Conservation (phyloP, 2,329 filamentous ascomycete genomes). For the Pseudogymnoascus destructans region DNA sequence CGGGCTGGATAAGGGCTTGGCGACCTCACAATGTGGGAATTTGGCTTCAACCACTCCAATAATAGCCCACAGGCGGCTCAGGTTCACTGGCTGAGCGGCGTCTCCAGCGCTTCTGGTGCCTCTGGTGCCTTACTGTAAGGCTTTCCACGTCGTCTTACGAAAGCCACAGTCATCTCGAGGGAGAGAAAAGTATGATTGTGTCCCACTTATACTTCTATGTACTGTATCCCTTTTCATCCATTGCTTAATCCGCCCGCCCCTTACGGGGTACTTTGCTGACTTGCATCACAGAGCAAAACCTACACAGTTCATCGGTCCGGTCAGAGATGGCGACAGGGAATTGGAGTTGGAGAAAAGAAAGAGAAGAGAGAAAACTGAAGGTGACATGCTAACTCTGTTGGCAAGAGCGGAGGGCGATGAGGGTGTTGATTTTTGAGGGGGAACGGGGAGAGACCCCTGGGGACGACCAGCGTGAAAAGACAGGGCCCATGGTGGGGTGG, state of each 20-base stretch:
- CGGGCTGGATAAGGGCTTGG: not conserved
- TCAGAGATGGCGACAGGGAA: not conserved
- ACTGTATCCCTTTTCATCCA: not conserved
- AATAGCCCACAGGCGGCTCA: not conserved
- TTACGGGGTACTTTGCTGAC: slow-evolving; percentile 3
- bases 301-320: not conserved
- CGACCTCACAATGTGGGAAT: not conserved
- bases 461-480: not conserved
- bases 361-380: slow-evolving; percentile 1
- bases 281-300: not conserved
- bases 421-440: not conserved
- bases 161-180: not conserved
- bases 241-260: not conserved
- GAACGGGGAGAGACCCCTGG: not conserved
- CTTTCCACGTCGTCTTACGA: not conserved
- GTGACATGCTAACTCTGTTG: not conserved
- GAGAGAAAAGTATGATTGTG: not conserved
- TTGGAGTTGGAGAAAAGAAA: not conserved
- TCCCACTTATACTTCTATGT: not conserved
- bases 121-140: not conserved
- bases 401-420: not conserved
- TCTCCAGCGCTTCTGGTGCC: not conserved
- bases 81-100: not conserved
- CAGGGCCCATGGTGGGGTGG: not conserved
- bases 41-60: not conserved